Percentiles rank a stretch among this genome's conserved stretches.
Evolutionary conservation across 2,329 filamentous ascomycete genomes (phyloP).

Genomic region (Fusarium sp.): DNA sequence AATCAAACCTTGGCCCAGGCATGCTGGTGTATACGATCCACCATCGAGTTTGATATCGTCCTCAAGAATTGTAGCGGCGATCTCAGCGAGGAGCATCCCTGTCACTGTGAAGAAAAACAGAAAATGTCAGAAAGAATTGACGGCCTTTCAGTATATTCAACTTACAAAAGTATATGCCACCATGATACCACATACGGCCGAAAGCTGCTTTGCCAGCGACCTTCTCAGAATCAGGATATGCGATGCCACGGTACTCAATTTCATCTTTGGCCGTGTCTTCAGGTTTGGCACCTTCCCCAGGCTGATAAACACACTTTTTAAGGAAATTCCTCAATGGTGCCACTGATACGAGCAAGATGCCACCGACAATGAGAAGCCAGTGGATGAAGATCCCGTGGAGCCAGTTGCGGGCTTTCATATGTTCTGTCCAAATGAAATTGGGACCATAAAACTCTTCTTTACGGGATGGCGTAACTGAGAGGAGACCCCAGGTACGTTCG

Average conservation of each 20-base stretch:
- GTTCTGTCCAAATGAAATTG: conserved; percentile 71
- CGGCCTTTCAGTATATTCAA: conserved; percentile 21
- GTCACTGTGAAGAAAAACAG: conserved; percentile 64
- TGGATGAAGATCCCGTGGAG: conserved; percentile 64
- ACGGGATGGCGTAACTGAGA: conserved; percentile 59
- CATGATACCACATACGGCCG: conserved; percentile 66
- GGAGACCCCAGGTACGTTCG: conserved; percentile 73
- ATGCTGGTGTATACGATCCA: conserved; percentile 79
- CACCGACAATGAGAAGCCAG: conserved; percentile 59
- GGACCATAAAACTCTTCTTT: conserved; percentile 67
- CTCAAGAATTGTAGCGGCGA: conserved; percentile 73
- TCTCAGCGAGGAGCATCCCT: conserved; percentile 72
- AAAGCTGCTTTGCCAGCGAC: conserved; percentile 62
- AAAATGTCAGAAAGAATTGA: conserved; percentile 11
- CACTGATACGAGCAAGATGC: conserved; percentile 58
- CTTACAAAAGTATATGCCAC: conserved; percentile 75
- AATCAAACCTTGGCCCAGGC: conserved; percentile 74
- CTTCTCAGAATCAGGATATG: conserved; percentile 67
- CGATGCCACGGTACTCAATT: conserved; percentile 74
- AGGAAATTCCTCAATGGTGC: conserved; percentile 61
- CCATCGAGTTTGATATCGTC: conserved; percentile 72
- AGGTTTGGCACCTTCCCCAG: conserved; percentile 66
- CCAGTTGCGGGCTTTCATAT: conserved; percentile 63
- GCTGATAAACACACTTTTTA: conserved; percentile 61
- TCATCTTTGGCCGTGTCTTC: conserved; percentile 69